Evolutionary conservation across 306 rosid genomes (phyloP).

Genomic region (Crotalaria pallida): DNA sequence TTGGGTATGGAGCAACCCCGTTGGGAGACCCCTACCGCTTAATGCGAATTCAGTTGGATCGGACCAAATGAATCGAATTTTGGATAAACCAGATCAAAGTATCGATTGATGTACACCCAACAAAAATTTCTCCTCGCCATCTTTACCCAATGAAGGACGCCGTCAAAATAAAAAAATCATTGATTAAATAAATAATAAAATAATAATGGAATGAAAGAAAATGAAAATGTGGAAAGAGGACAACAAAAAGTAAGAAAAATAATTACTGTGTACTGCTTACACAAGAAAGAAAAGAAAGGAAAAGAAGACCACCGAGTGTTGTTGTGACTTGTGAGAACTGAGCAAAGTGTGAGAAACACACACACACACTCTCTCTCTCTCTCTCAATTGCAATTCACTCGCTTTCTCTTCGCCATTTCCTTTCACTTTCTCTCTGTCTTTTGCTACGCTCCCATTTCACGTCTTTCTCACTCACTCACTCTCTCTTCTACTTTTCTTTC

Average conservation of each 20-base stretch:
- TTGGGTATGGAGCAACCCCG: too few species aligned
- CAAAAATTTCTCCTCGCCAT: too few species aligned
- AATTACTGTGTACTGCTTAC: too few species aligned
- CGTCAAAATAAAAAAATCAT: not conserved
- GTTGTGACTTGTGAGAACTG: too few species aligned
- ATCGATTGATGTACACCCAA: too few species aligned
- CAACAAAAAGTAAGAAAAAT: not conserved
- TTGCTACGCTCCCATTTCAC: not conserved
- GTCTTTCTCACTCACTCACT: not conserved
- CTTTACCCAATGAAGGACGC: not conserved
- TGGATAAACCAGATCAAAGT: too few species aligned
- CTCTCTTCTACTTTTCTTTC: not conserved
- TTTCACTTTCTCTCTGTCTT: not conserved
- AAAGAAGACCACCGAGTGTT: too few species aligned
- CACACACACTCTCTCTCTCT: not conserved
- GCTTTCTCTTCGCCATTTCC: not conserved
- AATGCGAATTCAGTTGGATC: too few species aligned
- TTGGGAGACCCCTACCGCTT: too few species aligned
- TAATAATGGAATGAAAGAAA: not conserved
- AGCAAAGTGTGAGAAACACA: conserved; percentile 25
- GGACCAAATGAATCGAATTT: too few species aligned
- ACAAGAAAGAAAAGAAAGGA: conserved; percentile 43
- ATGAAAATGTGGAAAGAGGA: too few species aligned
- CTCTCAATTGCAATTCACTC: not conserved
- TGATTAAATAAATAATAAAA: not conserved